These are phyloP conservation scores for Aureobasidium sp. DNA, from an alignment of 2,329 filamentous ascomycete species.

Conservation along the genomic window DNA sequence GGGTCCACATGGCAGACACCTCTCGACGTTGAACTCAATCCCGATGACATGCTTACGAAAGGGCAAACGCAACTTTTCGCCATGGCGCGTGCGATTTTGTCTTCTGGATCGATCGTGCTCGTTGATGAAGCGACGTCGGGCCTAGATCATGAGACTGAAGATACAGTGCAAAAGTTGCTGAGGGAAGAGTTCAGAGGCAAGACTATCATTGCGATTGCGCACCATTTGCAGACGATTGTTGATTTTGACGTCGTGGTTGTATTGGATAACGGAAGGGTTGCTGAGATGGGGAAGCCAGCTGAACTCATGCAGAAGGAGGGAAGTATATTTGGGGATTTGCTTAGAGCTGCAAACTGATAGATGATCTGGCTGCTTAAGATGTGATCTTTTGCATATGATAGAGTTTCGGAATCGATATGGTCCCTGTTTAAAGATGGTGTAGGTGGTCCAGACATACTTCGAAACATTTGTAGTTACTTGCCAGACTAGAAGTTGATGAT, in stretches of 20 bases:
- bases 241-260: slow-evolving; percentile 48
- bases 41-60: slow-evolving; percentile 30
- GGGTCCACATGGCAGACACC: neutral
- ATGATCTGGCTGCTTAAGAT: too few species aligned
- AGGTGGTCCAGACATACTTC: too few species aligned
- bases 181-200: slow-evolving; percentile 47
- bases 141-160: slow-evolving; percentile 25
- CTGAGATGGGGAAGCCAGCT: slow-evolving; percentile 32
- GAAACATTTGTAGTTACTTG: too few species aligned
- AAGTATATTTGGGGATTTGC: slow-evolving; percentile 17
- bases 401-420: too few species aligned
- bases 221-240: slow-evolving; percentile 50
- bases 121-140: slow-evolving; percentile 39
- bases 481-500: too few species aligned
- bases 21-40: slow-evolving; percentile 15
- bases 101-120: slow-evolving; percentile 38
- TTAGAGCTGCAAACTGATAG: slow-evolving; percentile 6
- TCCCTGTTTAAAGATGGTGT: too few species aligned
- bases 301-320: slow-evolving; percentile 21
- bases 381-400: too few species aligned
- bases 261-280: slow-evolving; percentile 43
- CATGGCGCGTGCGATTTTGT: slow-evolving; percentile 41
- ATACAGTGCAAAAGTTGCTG: slow-evolving; percentile 26
- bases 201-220: slow-evolving; percentile 54
- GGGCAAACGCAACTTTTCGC: slow-evolving; percentile 48